Percentiles rank a stretch among this genome's conserved stretches.
Evolutionary conservation across 2,329 filamentous ascomycete genomes (phyloP).

Genomic region (Pseudopyricularia javanii): DNA sequence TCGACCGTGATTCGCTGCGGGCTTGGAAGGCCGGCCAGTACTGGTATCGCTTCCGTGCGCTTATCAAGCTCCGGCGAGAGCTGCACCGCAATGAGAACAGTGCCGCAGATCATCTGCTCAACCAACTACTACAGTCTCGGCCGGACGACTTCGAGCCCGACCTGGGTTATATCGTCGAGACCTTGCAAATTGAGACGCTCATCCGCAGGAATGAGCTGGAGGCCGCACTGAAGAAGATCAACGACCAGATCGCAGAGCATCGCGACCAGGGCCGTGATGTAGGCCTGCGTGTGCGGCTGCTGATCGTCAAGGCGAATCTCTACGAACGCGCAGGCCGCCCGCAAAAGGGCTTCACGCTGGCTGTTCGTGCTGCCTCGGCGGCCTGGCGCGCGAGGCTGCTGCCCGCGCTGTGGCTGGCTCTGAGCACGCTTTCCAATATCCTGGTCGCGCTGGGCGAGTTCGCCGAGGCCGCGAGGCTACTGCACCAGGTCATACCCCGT

Average conservation of each 20-base stretch:
- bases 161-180: constrained; percentile 35
- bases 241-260: constrained; percentile 25
- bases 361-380: constrained; percentile 61
- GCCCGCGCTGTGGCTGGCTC: constrained; percentile 59
- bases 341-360: constrained; percentile 64
- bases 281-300: constrained; percentile 55
- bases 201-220: constrained; percentile 33
- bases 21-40: constrained; percentile 2
- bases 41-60: constrained; percentile 2
- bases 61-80: constrained; percentile 1
- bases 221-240: constrained; percentile 34
- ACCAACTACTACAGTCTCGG: not conserved
- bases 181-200: constrained; percentile 38
- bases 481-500: constrained; percentile 61
- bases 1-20: constrained; percentile 9
- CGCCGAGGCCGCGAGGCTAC: constrained; percentile 47
- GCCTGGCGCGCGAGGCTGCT: constrained; percentile 59
- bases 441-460: constrained; percentile 62
- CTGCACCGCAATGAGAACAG: constrained; percentile 1
- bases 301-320: constrained; percentile 61
- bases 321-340: constrained; percentile 57
- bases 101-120: not conserved
- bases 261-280: constrained; percentile 23
- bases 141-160: constrained; percentile 38
- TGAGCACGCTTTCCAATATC: constrained; percentile 54